Evolutionary conservation across 805 yeast genomes (phyloP).

Genomic region (Debaryomyces tyrocola): DNA sequence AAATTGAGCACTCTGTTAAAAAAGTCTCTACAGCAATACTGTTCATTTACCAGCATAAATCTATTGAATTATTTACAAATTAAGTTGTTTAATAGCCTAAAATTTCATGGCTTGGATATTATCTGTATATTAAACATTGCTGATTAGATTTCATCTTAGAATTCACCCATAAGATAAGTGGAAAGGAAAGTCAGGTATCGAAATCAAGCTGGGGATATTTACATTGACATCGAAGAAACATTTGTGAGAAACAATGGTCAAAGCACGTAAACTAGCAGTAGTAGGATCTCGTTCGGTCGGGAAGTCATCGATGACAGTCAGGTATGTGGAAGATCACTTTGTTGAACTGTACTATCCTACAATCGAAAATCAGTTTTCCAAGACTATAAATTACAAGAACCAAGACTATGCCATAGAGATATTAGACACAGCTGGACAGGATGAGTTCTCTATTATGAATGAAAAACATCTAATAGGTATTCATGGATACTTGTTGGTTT

Average conservation of each 20-base stretch:
- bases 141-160: not conserved
- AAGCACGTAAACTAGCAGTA: conserved; percentile 76
- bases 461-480: conserved; percentile 78
- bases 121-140: too few relatives aligned
- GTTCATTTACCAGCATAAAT: too few relatives aligned
- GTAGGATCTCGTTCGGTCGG: conserved; percentile 90
- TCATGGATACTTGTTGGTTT: conserved; percentile 80
- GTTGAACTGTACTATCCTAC: conserved; percentile 91
- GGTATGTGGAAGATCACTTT: conserved; percentile 85
- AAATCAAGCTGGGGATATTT: not conserved
- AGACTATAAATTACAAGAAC: conserved; percentile 64
- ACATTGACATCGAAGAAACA: not conserved
- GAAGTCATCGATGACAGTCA: conserved; percentile 79
- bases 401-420: conserved; percentile 81
- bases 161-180: too few relatives aligned
- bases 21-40: too few relatives aligned
- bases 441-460: conserved; percentile 78
- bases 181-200: not conserved
- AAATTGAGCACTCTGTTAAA: too few relatives aligned
- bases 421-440: conserved; percentile 92
- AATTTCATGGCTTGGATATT: too few relatives aligned
- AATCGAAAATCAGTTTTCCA: conserved; percentile 80
- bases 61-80: too few relatives aligned
- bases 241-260: conserved; percentile 26
- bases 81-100: too few relatives aligned